phyloP scores from a whole-genome alignment of 352 stramenopile species.

The Globisporangium megalacanthum region DNA sequence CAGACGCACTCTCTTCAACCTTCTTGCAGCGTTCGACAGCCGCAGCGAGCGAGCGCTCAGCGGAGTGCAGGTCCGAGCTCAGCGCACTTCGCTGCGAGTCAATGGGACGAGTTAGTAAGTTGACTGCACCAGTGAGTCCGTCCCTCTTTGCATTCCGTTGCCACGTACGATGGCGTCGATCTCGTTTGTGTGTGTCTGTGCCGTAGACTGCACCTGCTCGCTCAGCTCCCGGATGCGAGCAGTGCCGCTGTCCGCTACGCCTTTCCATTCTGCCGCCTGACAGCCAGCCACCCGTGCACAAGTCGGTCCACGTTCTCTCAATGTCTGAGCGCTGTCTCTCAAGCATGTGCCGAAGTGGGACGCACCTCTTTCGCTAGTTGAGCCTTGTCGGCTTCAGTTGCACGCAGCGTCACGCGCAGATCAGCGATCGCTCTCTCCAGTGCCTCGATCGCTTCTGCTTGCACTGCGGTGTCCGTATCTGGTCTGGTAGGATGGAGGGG shows the following conservation, averaged over 20 bases:
- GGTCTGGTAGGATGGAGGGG: neutral
- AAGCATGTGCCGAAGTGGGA: neutral
- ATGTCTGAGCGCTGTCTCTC: neutral
- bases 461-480: constrained; percentile 7
- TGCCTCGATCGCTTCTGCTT: neutral
- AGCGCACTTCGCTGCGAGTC: neutral
- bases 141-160: neutral
- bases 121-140: neutral
- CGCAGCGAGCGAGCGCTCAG: constrained; percentile 5
- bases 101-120: neutral
- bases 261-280: neutral
- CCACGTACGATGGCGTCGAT: constrained; percentile 5
- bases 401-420: constrained; percentile 7
- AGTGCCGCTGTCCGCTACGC: neutral
- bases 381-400: constrained; percentile 1
- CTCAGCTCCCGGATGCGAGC: neutral
- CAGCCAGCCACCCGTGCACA: neutral
- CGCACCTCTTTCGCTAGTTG: constrained; percentile 9
- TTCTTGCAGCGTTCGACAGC: constrained; percentile 10
- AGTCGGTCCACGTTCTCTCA: neutral
- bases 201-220: constrained; percentile 1
- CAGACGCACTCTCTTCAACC: constrained; percentile 15
- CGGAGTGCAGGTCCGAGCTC: neutral
- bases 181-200: constrained; percentile 1
- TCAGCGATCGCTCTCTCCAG: constrained; percentile 15